Evolutionary conservation across 495 filamentous ascomycete genomes (phyloP).

Genomic region (Penicillium coffeae): DNA sequence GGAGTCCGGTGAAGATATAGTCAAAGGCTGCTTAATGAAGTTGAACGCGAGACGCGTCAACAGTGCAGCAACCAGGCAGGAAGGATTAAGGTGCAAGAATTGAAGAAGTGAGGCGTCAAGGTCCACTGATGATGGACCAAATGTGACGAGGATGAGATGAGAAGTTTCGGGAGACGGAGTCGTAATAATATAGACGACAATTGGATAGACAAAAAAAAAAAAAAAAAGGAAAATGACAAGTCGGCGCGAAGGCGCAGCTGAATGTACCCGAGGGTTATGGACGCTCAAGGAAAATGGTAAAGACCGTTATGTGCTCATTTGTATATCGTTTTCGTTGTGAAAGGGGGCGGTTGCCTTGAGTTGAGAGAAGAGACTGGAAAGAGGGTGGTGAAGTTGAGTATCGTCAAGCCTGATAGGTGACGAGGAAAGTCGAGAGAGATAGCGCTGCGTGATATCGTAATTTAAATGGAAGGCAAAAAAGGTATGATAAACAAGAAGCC

Average conservation of each 20-base stretch:
- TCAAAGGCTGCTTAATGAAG: too few relatives aligned
- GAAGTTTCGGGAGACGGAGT: constrained; percentile 55
- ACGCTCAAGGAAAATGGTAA: constrained; percentile 47
- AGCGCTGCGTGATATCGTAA: constrained; percentile 54
- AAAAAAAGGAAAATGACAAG: constrained; percentile 41
- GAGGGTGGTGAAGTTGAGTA: constrained; percentile 13
- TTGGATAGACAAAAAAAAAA: constrained; percentile 60
- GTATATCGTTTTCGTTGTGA: constrained; percentile 47
- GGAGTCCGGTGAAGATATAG: too few relatives aligned
- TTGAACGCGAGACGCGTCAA: constrained; percentile 28
- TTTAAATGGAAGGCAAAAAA: constrained; percentile 21
- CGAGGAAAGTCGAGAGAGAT: constrained; percentile 22
- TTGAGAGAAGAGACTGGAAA: constrained; percentile 37
- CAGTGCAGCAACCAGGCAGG: constrained; percentile 37
- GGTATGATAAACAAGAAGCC: constrained; percentile 23
- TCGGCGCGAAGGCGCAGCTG: constrained; percentile 41
- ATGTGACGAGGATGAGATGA: constrained; percentile 7
- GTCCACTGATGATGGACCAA: constrained; percentile 25
- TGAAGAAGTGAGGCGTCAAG: constrained; percentile 30
- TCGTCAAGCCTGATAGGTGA: constrained; percentile 5
- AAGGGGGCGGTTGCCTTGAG: constrained; percentile 38
- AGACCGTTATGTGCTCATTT: constrained; percentile 67
- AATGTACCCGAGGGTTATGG: constrained; percentile 47
- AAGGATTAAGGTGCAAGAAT: constrained; percentile 38
- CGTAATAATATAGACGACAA: constrained; percentile 55